A percentile compares a stretch with the other conserved stretches of the same genome.
phyloP scores from a whole-genome alignment of 495 filamentous ascomycete genomes.

The Clavariopsis aquatica region DNA sequence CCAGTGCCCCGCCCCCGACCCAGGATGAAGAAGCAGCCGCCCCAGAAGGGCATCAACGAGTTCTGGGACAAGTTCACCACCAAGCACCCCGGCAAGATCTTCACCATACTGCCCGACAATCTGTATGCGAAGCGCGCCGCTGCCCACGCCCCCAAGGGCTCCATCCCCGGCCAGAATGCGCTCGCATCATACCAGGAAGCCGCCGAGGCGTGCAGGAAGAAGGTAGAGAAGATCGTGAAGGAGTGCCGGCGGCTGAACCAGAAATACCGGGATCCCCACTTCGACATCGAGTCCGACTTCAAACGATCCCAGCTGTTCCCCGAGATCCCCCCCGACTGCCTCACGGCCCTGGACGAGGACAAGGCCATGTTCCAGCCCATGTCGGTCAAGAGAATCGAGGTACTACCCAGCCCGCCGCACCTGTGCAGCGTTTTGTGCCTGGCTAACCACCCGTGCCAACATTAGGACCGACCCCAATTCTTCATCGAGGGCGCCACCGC shows the following conservation, averaged over 20 bases:
- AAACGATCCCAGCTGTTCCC: slow-evolving; percentile 64
- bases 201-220: slow-evolving; percentile 63
- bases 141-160: slow-evolving; percentile 52
- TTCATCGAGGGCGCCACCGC: slow-evolving; percentile 81
- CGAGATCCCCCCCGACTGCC: slow-evolving; percentile 55
- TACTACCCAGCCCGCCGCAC: slow-evolving; percentile 17
- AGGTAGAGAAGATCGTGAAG: slow-evolving; percentile 77
- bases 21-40: slow-evolving; percentile 50
- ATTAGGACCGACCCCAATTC: slow-evolving; percentile 74
- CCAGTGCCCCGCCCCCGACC: slow-evolving; percentile 20
- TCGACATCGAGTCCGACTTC: slow-evolving; percentile 82
- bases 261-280: slow-evolving; percentile 86
- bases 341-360: slow-evolving; percentile 39
- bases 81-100: slow-evolving; percentile 63
- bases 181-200: slow-evolving; percentile 73
- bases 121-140: slow-evolving; percentile 66
- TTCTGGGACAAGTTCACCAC: slow-evolving; percentile 80
- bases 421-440: slow-evolving; percentile 14
- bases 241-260: slow-evolving; percentile 85
- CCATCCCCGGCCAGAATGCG: slow-evolving; percentile 58
- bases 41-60: slow-evolving; percentile 70
- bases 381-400: slow-evolving; percentile 47
- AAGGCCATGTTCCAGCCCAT: slow-evolving; percentile 32
- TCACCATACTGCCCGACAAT: slow-evolving; percentile 72
- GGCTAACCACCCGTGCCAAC: slow-evolving; percentile 15